phyloP scores from a whole-genome alignment of 805 yeast species.

The Yarrowia alimentaria region DNA sequence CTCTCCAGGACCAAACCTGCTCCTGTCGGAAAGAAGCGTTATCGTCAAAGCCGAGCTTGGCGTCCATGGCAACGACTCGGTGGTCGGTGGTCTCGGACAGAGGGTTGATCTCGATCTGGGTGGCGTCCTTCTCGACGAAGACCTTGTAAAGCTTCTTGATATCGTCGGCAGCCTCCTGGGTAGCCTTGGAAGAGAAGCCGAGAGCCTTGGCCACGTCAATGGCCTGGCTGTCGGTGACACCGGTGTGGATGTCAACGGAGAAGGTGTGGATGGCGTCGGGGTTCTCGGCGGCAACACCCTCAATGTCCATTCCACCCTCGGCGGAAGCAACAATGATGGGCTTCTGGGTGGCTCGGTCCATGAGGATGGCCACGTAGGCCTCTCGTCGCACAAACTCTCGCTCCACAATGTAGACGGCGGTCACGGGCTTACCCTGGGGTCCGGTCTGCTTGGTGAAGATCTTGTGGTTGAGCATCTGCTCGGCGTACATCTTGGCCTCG shows the following conservation, averaged over 20 bases:
- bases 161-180: conserved; percentile 82
- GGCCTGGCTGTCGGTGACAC: conserved; percentile 79
- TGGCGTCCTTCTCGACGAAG: conserved; percentile 88
- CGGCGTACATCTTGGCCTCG: conserved; percentile 82
- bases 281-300: conserved; percentile 90
- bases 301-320: conserved; percentile 99
- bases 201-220: conserved; percentile 70
- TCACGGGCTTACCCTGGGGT: conserved; percentile 92
- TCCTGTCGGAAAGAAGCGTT: conserved; percentile 92
- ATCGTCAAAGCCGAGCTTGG: conserved; percentile 97
- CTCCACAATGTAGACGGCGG: conserved; percentile 94
- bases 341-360: conserved; percentile 88
- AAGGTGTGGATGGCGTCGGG: conserved; percentile 91
- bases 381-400: conserved; percentile 92
- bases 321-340: conserved; percentile 94
- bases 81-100: conserved; percentile 88
- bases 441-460: conserved; percentile 98
- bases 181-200: conserved; percentile 76
- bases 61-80: conserved; percentile 96
- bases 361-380: conserved; percentile 89
- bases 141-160: conserved; percentile 84
- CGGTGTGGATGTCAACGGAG: conserved; percentile 70
- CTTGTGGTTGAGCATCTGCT: conserved; percentile 87
- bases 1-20: conserved; percentile 96
- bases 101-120: conserved; percentile 98